phyloP scores from a whole-genome alignment of 148 eudicot genomes.

The Chenopodium quinoa region DNA sequence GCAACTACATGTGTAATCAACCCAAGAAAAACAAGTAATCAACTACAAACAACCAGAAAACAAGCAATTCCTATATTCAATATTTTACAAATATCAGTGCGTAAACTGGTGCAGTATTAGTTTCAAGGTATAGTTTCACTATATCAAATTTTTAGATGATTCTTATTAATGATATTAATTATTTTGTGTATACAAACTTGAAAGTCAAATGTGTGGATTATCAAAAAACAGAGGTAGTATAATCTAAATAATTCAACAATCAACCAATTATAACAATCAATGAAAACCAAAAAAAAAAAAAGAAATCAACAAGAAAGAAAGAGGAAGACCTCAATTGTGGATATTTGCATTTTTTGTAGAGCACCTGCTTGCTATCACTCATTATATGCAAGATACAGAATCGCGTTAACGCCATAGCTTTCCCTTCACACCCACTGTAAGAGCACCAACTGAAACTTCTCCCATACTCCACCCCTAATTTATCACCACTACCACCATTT shows the following conservation, averaged over 20 bases:
- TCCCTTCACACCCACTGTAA: slow-evolving; percentile 42
- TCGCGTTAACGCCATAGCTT: slow-evolving; percentile 56
- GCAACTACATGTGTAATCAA: neutral
- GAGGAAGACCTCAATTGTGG: slow-evolving; percentile 37
- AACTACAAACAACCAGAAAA: neutral
- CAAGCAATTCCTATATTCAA: no score
- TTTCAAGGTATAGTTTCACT: no score
- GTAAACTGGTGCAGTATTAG: no score
- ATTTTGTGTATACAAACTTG: no score
- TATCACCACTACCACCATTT: slow-evolving; percentile 6
- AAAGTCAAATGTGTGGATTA: no score
- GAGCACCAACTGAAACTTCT: slow-evolving; percentile 33
- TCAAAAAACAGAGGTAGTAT: no score
- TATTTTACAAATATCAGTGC: no score
- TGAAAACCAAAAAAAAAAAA: neutral
- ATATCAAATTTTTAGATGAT: no score
- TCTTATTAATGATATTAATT: no score
- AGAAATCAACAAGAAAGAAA: neutral
- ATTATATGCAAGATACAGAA: slow-evolving; percentile 55
- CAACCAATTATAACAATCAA: neutral
- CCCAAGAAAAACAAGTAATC: neutral
- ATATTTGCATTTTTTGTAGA: slow-evolving; percentile 49
- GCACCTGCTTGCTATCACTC: slow-evolving; percentile 45
- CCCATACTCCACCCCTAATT: slow-evolving; percentile 36
- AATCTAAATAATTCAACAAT: neutral